These are phyloP conservation scores for Pisolithus sp. DNA, from an alignment of 768 basidiomycete species.

Conservation along the genomic window DNA sequence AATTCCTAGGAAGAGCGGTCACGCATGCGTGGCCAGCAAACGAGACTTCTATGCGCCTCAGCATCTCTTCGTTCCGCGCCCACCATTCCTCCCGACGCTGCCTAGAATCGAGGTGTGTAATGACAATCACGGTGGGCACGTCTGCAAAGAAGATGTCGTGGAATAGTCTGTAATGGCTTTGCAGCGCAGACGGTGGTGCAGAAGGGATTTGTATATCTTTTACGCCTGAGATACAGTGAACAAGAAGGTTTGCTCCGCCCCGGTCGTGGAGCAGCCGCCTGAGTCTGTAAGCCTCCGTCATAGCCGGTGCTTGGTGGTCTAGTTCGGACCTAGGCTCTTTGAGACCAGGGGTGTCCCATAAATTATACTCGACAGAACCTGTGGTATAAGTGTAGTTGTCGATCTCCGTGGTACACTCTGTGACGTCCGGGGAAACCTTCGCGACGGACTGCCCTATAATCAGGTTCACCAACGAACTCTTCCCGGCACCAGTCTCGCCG, in stretches of 20 bases:
- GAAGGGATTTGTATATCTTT: constrained; percentile 1
- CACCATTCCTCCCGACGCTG: constrained; percentile 17
- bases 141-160: constrained; percentile 26
- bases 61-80: constrained; percentile 13
- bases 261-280: constrained; percentile 13
- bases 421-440: constrained; percentile 7
- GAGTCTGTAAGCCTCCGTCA: constrained; percentile 16
- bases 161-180: constrained; percentile 19
- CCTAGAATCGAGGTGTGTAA: constrained; percentile 27
- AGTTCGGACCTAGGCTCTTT: constrained; percentile 1
- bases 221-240: constrained; percentile 14
- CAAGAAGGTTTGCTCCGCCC: constrained; percentile 12
- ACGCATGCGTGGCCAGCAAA: constrained; percentile 28
- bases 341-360: constrained; percentile 21
- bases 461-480: constrained; percentile 24
- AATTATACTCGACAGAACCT: background rate
- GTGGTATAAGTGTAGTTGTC: background rate
- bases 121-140: constrained; percentile 27
- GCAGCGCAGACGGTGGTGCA: background rate
- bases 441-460: constrained; percentile 16
- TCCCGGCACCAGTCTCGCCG: constrained; percentile 26
- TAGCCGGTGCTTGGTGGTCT: constrained; percentile 5
- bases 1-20: constrained; percentile 17
- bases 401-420: constrained; percentile 19
- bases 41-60: constrained; percentile 20